phyloP scores from a whole-genome alignment of 768 basidiomycete genomes.

The Hypholoma sublateritium region DNA sequence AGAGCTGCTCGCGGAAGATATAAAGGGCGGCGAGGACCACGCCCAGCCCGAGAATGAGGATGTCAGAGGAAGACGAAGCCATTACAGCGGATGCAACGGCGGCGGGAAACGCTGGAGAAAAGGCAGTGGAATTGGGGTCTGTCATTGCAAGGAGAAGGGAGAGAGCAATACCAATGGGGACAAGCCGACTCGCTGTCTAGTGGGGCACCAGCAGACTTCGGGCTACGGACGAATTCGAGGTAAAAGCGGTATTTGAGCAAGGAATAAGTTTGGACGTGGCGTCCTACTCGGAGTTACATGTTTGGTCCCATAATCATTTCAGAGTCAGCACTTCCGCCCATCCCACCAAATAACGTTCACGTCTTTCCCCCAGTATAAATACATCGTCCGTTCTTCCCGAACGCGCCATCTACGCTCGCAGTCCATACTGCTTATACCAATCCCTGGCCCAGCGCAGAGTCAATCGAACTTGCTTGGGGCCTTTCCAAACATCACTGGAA shows the following conservation, averaged over 20 bases:
- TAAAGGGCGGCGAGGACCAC: constrained; percentile 75
- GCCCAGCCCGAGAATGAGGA: constrained; percentile 70
- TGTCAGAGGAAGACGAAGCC: constrained; percentile 66
- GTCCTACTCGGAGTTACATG: constrained; percentile 18
- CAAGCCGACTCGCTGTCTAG: constrained; percentile 21
- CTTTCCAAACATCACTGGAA: no score
- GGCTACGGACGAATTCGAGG: constrained; percentile 16
- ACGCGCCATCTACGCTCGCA: no score
- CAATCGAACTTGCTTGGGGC: no score
- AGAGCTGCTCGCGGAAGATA: constrained; percentile 82
- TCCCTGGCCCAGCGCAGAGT: no score
- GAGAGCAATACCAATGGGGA: constrained; percentile 26
- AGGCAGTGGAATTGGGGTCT: constrained; percentile 35
- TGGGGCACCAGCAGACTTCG: constrained; percentile 9
- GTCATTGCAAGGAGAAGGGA: constrained; percentile 25
- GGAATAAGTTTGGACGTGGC: constrained; percentile 24
- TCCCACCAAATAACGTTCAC: neutral
- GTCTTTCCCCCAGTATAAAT: neutral
- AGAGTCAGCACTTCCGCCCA: constrained; percentile 5
- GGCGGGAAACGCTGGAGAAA: constrained; percentile 38
- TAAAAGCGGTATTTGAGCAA: constrained; percentile 22
- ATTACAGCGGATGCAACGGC: constrained; percentile 48
- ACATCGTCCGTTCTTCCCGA: neutral
- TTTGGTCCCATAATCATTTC: constrained; percentile 16
- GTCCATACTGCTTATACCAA: no score